These are phyloP conservation scores for Irpex sp. DNA, from an alignment of 1,284 basidiomycete genomes.

Conservation along the genomic window DNA sequence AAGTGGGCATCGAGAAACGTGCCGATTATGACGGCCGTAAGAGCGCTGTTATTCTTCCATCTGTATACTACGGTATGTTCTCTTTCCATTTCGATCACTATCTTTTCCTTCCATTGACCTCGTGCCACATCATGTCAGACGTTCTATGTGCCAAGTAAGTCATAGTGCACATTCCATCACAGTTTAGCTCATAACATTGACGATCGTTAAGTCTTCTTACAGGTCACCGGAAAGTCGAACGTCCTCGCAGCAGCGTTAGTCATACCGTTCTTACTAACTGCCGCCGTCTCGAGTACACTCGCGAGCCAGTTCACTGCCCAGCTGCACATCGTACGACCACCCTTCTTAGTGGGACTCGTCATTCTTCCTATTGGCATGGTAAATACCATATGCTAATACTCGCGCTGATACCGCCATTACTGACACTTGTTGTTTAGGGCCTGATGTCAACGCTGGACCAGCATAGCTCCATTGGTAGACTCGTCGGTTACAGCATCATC, in stretches of 20 bases:
- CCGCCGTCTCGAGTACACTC: conserved; percentile 22
- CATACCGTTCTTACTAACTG: conserved; percentile 26
- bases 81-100: not conserved
- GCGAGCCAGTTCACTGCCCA: conserved; percentile 18
- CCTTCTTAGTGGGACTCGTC: conserved; percentile 17
- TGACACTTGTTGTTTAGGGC: conserved; percentile 14
- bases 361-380: conserved; percentile 22
- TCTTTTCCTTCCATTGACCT: not conserved
- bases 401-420: not conserved
- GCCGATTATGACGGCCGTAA: conserved; percentile 25
- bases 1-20: conserved; percentile 30
- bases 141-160: conserved; percentile 29
- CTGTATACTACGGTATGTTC: conserved; percentile 24
- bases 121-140: conserved; percentile 14
- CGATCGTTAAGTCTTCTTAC: conserved; percentile 27
- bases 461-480: conserved; percentile 21
- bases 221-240: conserved; percentile 25
- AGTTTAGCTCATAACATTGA: not conserved
- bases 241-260: conserved; percentile 26
- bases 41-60: conserved; percentile 28
- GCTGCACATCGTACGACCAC: conserved; percentile 17
- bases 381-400: not conserved
- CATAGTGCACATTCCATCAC: not conserved
- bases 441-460: conserved; percentile 27
- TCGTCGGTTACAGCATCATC: conserved; percentile 27